These are phyloP conservation scores for Rhizoclosmatium globosum DNA, from an alignment of 192 early-diverging fungal species.

Conservation along the genomic window DNA sequence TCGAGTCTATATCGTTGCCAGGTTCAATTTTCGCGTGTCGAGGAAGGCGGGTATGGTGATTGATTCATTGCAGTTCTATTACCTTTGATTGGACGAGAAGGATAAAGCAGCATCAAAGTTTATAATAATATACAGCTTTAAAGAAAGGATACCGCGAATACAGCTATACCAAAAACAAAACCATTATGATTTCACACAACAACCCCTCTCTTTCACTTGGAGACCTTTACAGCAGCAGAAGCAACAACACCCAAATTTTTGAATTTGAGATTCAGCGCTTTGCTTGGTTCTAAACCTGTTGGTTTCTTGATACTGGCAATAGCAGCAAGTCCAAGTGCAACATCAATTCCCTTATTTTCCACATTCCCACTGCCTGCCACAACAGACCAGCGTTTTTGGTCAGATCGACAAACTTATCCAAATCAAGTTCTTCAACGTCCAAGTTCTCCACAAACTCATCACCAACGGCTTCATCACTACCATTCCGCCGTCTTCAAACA, in stretches of 20 bases:
- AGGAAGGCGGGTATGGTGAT: constrained; percentile 21
- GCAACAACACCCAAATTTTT: constrained; percentile 27
- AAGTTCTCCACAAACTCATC: constrained; percentile 6
- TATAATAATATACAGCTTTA: background rate
- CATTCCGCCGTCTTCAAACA: background rate
- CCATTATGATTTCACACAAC: too few relatives aligned
- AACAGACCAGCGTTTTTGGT: background rate
- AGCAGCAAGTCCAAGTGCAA: background rate
- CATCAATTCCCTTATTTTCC: background rate
- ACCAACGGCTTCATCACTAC: background rate
- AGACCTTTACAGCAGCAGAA: background rate
- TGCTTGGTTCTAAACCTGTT: background rate
- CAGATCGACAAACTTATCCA: constrained; percentile 24
- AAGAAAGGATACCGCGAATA: background rate
- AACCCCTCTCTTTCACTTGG: background rate
- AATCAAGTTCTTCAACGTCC: constrained; percentile 21
- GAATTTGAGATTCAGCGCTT: constrained; percentile 21
- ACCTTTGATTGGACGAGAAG: background rate
- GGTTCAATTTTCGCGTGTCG: background rate
- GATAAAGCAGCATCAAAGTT: background rate
- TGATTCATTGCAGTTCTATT: constrained; percentile 19
- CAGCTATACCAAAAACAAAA: too few relatives aligned
- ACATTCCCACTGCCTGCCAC: background rate
- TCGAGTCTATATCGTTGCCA: background rate
- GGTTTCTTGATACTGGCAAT: background rate